Evolutionary conservation across 2,329 filamentous ascomycete species (phyloP), one percentile per base, ranked within the genome.

Genomic region (Aspergillus novofumigatus): DNA sequence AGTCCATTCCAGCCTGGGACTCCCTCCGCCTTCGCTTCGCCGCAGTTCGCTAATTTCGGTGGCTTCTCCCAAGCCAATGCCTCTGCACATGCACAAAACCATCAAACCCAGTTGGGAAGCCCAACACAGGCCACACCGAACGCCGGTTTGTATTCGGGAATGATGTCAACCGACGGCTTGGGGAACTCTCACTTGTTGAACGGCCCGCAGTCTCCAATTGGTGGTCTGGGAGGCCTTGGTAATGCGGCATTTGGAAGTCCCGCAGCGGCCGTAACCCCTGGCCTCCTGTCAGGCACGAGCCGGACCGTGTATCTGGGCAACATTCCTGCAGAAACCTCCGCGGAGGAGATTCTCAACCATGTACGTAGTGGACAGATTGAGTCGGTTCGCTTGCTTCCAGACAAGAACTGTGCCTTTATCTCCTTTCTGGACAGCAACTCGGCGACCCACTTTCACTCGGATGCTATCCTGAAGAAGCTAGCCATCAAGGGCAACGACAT

Each of bases 401-500:
- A 99, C 78, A 99, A 97, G 90, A 99, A 97, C 83, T 99, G 94
- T 72, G 94, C 94, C 57, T 99, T 99, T 82, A 97, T 99, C 73
- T 99, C 94, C 7, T 99, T 99, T 81, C 82, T 99, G 64, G 94
- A 99, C 71, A 92, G 92, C 68, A 96, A 92, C 79, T 97, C 94
- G 29, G 94, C 94, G 56, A 97, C 93, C 23, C 94, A 99, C 75
- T 99, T 99, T 80, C 94, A 99, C 81, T 99, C 94, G 21, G 94
- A 99, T 82, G 94, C 94, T 66, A 99, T 99, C 78, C 85, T 99
- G 84, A 99, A 99, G 83, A 99, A 97, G 83, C 86, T 99, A 72
- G 92, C 92, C 68, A 96, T 99, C 80, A 92, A 96, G 78, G 93
- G 93, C 26, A 94, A 97, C 80, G 94, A 99, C 74, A 97, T 99